Evolutionary conservation across 352 stramenopile genomes (phyloP), one percentile per base, ranked within the genome.

Genomic region (Pythium oligandrum): DNA sequence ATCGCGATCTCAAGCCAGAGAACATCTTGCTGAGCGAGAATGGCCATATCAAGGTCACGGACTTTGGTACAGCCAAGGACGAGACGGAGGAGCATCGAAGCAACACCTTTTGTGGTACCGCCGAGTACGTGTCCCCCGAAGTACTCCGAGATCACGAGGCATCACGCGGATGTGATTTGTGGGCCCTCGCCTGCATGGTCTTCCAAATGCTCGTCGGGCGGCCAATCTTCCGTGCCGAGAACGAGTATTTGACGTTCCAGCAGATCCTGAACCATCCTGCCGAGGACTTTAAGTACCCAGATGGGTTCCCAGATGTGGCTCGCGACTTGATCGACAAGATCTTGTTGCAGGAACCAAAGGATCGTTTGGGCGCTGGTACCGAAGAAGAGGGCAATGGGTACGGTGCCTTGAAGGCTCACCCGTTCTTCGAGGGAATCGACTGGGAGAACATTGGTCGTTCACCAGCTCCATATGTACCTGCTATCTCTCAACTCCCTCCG

Each of bases 1-100:
- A 98, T 64, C 69, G 96, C 34, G 96, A 98, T 61, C 86, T 98
- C 30, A 96, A 96, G 57, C 86, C 86, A 2, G 86, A 96, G 45
- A 93, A 95, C 59, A 90, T 93, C 40, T 51, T 95, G 40, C 39
- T 8, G 32, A 79, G 71, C 54, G 77, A 89, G 36, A 68, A 86
- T 26, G 88, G 88, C 0, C 88, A 97, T 54, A 71, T 97, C 40
- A 96, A 96, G 67, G 70, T 97, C 40, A 95, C 88, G 1, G 88
- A 97, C 54, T 97, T 97, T 61, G 88, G 88, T 12, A 95, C 85
- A 4, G 82, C 86, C 48, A 93, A 89, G 63, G 82, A 90, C 44
- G 75, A 89, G 50, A 81, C 76, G 3, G 82, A 93, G 44, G 82
- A 93, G 54, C 83, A 84, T 44, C 73, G 78, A 26, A 75, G 83